phyloP scores from a whole-genome alignment of 1,284 basidiomycete genomes.

The Ustilago crameri region DNA sequence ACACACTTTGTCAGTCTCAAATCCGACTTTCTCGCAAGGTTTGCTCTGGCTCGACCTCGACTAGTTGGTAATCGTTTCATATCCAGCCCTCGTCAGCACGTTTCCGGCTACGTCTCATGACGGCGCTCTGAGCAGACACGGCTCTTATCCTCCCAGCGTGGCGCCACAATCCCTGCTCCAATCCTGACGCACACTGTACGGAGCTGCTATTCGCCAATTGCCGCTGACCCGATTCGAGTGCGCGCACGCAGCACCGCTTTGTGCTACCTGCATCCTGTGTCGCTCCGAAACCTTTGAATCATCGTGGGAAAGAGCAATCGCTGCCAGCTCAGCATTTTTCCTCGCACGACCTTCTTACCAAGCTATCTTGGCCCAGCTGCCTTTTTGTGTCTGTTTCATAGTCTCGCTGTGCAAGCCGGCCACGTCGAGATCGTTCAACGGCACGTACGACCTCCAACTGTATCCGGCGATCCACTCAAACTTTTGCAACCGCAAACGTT shows the following conservation, averaged over 20 bases:
- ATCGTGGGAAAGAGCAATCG: conserved; percentile 24
- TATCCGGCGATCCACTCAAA: conserved; percentile 2
- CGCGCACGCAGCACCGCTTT: neutral
- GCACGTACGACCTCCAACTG: conserved; percentile 13
- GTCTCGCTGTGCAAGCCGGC: conserved; percentile 1
- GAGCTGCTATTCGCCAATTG: neutral
- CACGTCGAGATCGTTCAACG: conserved; percentile 12
- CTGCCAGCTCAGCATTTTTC: conserved; percentile 10
- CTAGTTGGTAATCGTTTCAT: conserved; percentile 18
- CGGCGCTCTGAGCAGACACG: conserved; percentile 17
- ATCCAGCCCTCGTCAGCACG: neutral
- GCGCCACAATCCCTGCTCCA: conserved; percentile 20
- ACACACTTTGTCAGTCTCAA: neutral
- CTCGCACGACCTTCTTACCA: neutral
- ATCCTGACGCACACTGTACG: conserved; percentile 2
- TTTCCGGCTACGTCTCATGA: conserved; percentile 3
- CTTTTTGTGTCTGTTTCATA: too few species aligned
- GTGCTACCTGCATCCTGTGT: conserved; percentile 6
- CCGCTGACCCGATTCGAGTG: neutral
- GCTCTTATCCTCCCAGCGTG: conserved; percentile 10
- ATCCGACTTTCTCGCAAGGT: conserved; percentile 2
- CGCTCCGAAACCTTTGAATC: conserved; percentile 22
- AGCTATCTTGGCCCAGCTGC: too few species aligned
- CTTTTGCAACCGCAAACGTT: conserved; percentile 16
- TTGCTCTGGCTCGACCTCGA: conserved; percentile 27